Base-by-base conservation (phyloP, 2,329 filamentous ascomycete species). In the Diaporthe sp. region DNA sequence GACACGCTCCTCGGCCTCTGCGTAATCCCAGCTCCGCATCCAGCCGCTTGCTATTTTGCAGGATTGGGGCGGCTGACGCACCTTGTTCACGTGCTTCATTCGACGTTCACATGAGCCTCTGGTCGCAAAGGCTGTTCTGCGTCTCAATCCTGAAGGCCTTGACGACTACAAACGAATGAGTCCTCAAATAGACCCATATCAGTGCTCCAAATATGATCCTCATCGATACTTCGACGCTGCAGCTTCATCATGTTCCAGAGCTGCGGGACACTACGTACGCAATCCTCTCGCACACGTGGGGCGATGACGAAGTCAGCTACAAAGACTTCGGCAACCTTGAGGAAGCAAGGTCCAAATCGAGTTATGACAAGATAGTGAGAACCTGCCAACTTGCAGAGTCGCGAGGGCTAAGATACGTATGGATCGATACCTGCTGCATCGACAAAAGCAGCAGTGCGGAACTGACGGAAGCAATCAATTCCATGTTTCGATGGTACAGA, bases 211-310 rank as follows among this genome's bases (percentile, higher is more conserved):
- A 57, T 4, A 31, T 31, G 53, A 31, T 31, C 2, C 53, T 57
- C 15, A 31, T 31, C 28, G 53, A 57, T 57, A 57, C 22, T 22
- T 31, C 25, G 28, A 57, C 53, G 20, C 25, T 57, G 15, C 15
- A 17, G 17, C 53, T 57, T 20, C 25, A 34, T 31, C 25, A 57
- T 17, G 53, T 57, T 20, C 25, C 25, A 57, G 53, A 57, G 13
- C 28, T 57, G 53, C 53, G 28, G 28, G 28, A 57, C 17, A 57
- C 25, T 34, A 49, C 57, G 10, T 81, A 82, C 37, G 79, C 79
- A 9, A 81, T 81, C 15, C 77, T 81, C 25, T 82, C 80, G 4
- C 81, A 82, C 74, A 81, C 79, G 0, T 82, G 80, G 80, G 79
- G 72, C 2, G 51, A 74, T 0, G 77, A 77, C 0, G 81, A 82